Evolutionary conservation across 108 stramenopile genomes (phyloP).

Genomic region (Cyclostephanos tholiformis): DNA sequence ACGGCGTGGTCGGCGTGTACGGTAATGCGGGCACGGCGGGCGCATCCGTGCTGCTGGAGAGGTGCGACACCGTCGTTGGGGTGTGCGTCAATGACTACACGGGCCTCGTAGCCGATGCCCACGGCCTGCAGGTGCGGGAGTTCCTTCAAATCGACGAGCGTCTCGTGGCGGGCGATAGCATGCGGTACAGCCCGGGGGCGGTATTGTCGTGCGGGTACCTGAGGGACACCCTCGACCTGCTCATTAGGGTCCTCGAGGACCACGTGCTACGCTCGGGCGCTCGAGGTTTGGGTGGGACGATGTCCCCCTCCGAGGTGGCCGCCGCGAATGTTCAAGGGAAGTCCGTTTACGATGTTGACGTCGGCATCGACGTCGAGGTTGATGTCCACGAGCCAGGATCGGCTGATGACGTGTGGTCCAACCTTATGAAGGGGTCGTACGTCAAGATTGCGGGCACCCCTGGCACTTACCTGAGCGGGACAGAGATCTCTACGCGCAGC

Average conservation of each 20-base stretch:
- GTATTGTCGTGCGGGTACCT: constrained; percentile 7
- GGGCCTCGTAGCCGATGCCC: constrained; percentile 40
- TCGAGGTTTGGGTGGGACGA: neutral
- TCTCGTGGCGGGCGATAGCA: neutral
- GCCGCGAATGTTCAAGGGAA: constrained; percentile 2
- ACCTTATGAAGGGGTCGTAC: constrained; percentile 1
- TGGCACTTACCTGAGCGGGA: constrained; percentile 3
- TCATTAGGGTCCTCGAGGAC: constrained; percentile 1
- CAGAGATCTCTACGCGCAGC: neutral
- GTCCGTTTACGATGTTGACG: neutral
- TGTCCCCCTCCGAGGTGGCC: neutral
- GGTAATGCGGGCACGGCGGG: constrained; percentile 50
- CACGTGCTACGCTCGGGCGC: neutral
- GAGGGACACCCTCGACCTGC: neutral
- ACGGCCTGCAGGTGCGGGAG: constrained; percentile 39
- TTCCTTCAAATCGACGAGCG: constrained; percentile 1
- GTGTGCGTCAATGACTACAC: constrained; percentile 51
- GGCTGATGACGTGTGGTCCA: neutral
- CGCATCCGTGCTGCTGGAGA: constrained; percentile 30
- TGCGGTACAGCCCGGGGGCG: constrained; percentile 33
- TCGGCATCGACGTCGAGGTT: neutral
- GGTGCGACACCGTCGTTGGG: constrained; percentile 39
- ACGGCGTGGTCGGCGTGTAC: constrained; percentile 56
- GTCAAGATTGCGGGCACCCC: neutral
- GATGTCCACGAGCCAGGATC: constrained; percentile 5